These are phyloP conservation scores for Aspergillus sp. DNA, from an alignment of 2,329 filamentous ascomycete genomes.

Conservation along the genomic window DNA sequence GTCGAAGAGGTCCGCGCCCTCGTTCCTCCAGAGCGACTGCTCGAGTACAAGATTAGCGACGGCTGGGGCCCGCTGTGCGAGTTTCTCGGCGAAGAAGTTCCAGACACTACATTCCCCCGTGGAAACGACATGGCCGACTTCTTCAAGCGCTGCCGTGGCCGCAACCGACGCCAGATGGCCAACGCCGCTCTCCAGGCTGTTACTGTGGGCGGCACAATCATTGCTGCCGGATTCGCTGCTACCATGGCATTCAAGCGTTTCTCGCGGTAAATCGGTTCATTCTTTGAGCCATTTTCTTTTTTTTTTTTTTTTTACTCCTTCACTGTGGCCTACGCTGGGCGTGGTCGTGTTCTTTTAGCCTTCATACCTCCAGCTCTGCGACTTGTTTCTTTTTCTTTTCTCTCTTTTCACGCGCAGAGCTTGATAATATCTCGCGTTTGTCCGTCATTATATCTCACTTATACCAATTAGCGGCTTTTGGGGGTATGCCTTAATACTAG, in stretches of 20 bases:
- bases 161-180: slow-evolving; percentile 58
- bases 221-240: slow-evolving; percentile 46
- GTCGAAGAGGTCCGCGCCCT: slow-evolving; percentile 53
- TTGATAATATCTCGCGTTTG: neutral
- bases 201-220: slow-evolving; percentile 49
- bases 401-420: neutral
- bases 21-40: slow-evolving; percentile 50
- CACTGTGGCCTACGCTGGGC: slow-evolving; percentile 5
- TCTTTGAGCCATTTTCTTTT: neutral
- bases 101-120: slow-evolving; percentile 51
- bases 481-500: neutral
- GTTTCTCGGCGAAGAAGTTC: slow-evolving; percentile 54
- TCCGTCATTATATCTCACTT: neutral
- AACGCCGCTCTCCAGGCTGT: slow-evolving; percentile 54
- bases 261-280: slow-evolving; percentile 21
- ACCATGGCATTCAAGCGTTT: slow-evolving; percentile 44
- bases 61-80: slow-evolving; percentile 57
- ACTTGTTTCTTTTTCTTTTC: neutral
- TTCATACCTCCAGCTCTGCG: neutral
- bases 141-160: slow-evolving; percentile 53
- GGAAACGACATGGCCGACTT: slow-evolving; percentile 57
- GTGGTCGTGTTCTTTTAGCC: neutral
- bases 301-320: neutral
- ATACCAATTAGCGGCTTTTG: slow-evolving; percentile 5
- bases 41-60: slow-evolving; percentile 56